Conservation (phyloP, 805 yeast species). For the Alloascoidea hylecoeti region DNA sequence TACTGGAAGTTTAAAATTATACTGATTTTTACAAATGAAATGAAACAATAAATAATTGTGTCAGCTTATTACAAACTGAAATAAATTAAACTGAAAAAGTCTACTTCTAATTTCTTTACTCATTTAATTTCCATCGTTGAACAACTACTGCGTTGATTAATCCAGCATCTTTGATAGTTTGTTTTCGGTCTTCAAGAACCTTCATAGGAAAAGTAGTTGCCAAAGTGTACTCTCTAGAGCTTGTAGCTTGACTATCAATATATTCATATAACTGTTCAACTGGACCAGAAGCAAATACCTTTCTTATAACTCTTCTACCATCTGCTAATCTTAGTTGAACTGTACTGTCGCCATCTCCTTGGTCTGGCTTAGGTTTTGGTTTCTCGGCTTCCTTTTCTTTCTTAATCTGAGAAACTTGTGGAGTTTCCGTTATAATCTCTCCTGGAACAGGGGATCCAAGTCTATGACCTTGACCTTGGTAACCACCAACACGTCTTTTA, state of each 20-base stretch:
- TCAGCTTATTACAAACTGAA: too few relatives aligned
- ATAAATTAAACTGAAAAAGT: too few relatives aligned
- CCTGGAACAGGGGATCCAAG: constrained; percentile 86
- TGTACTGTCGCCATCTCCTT: constrained; percentile 46
- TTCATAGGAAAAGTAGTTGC: constrained; percentile 76
- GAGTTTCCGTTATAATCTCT: constrained; percentile 21
- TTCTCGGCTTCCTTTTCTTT: constrained; percentile 13
- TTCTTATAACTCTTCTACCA: constrained; percentile 55
- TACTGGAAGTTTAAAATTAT: background rate
- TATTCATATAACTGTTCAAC: constrained; percentile 56
- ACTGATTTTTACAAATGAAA: too few relatives aligned
- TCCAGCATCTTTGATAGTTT: constrained; percentile 61
- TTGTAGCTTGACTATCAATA: constrained; percentile 34
- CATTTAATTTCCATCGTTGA: constrained; percentile 75
- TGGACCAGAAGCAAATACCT: constrained; percentile 50
- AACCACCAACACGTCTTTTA: constrained; percentile 47
- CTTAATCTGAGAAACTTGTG: constrained; percentile 7
- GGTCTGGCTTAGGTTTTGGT: constrained; percentile 11
- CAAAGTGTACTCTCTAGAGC: constrained; percentile 43
- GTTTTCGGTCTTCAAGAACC: constrained; percentile 42
- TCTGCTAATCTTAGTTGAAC: constrained; percentile 78
- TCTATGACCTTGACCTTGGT: constrained; percentile 68
- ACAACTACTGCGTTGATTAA: constrained; percentile 76
- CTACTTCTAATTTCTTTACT: too few relatives aligned
- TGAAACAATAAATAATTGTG: too few relatives aligned